Percentiles rank a stretch among this genome's conserved stretches.
phyloP scores from a whole-genome alignment of 305 asterid species.

The Solanum aculeatissimum region DNA sequence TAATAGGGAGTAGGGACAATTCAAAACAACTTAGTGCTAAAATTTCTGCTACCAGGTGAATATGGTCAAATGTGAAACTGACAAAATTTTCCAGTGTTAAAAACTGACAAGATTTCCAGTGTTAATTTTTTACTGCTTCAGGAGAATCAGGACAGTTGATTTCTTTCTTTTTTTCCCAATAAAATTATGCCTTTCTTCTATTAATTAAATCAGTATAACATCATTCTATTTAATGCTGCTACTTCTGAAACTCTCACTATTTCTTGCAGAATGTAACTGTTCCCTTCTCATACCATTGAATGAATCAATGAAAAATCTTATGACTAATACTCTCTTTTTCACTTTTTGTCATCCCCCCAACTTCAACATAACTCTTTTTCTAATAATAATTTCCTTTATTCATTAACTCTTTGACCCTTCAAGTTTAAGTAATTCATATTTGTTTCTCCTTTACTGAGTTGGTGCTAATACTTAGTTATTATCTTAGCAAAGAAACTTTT shows the following conservation, averaged over 20 bases:
- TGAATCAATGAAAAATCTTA: background rate
- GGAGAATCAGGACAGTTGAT: conserved; percentile 6
- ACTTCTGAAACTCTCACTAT: background rate
- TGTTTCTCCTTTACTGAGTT: background rate
- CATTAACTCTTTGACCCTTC: background rate
- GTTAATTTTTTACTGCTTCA: background rate
- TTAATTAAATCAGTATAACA: background rate
- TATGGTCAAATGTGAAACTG: background rate
- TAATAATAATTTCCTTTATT: background rate
- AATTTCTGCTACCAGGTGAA: background rate
- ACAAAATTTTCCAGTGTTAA: background rate
- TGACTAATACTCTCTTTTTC: background rate
- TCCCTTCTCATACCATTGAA: background rate
- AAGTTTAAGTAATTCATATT: background rate
- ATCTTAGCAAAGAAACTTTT: background rate
- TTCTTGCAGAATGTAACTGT: background rate
- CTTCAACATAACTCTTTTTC: background rate
- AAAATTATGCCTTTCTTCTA: background rate
- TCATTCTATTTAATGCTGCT: background rate
- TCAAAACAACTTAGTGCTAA: background rate
- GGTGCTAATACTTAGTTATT: too few relatives aligned
- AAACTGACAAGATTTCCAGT: background rate
- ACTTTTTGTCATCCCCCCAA: background rate
- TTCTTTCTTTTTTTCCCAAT: background rate
- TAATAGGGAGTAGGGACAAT: background rate